A percentile compares a stretch with the other conserved stretches of the same genome.
Conservation (phyloP, 2,329 filamentous ascomycete species). For the Fonsecaea pedrosoi region DNA sequence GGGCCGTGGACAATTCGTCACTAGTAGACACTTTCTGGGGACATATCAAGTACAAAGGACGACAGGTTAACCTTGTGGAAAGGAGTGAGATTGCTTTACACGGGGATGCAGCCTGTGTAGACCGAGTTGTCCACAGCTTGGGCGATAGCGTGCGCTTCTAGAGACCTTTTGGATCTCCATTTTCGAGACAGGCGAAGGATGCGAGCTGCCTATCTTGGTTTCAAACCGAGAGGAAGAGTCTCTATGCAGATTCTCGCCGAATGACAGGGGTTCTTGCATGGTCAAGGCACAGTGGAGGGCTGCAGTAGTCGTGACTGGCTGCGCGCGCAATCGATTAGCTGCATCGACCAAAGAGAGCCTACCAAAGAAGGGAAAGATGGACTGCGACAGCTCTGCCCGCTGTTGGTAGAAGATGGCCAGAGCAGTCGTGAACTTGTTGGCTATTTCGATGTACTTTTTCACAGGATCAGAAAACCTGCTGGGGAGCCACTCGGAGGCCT, state of each 20-base stretch:
- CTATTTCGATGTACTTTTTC: background rate
- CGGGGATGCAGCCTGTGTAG: background rate
- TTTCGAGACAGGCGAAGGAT: constrained; percentile 6
- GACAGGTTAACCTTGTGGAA: background rate
- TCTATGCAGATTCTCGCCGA: background rate
- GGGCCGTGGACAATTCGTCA: background rate
- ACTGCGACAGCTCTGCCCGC: background rate
- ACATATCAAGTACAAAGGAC: background rate
- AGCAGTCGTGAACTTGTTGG: background rate
- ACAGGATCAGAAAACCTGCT: background rate
- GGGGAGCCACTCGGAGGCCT: background rate
- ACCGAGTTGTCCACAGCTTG: constrained; percentile 1
- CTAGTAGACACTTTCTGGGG: background rate
- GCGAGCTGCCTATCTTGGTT: constrained; percentile 17
- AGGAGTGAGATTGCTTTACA: background rate
- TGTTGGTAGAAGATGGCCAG: background rate
- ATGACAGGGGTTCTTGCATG: background rate
- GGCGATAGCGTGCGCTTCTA: background rate
- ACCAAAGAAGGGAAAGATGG: background rate
- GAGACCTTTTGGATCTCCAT: background rate
- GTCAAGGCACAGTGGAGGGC: background rate
- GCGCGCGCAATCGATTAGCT: background rate
- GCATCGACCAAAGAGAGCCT: background rate
- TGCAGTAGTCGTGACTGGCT: background rate
- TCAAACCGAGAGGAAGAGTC: background rate